Evolutionary conservation across 2,329 filamentous ascomycete species (phyloP), one percentile per base, ranked within the genome.

Genomic region (Botrytis fragariae): DNA sequence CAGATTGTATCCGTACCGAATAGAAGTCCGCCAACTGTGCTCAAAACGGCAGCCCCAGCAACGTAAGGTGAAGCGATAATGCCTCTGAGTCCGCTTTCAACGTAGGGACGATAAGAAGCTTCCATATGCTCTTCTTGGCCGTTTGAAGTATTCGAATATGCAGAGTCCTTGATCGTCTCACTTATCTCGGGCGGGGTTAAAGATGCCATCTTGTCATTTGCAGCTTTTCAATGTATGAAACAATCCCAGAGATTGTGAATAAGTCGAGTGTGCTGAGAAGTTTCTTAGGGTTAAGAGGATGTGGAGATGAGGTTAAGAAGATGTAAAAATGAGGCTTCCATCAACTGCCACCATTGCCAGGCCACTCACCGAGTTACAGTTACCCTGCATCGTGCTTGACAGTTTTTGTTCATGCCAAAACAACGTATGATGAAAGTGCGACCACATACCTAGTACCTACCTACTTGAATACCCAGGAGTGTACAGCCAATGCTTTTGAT

Each of bases 31-130:
- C 71, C 71, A 51, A 72, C 25, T 1, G 63, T 60, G 25, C 51
- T 69, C 10, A 69, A n/a, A 32, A 69, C 16, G 29, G 71, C 71
- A 0, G 71, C 63, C 32, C 63, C 71, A 61, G 51, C 63, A 59
- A 72, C 63, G 39, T 69, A 69, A 57, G 71, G 71, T 0, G 71
- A 72, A 18, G 37, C 71, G 22, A 69, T 39, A 37, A 72, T 60
- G 25, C 71, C 71, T 42, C 25, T 29, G 20, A 72, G 61, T 16
- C 63, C 71, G 39, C 63, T 25, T 16, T 39, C 14, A 32, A 72
- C 63, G 18, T 69, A 72, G 48, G 39, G 63, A 14, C 48, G 71
- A 18, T n/a, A 37, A 8, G 37, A n/a, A 18, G 59, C 70, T 45
- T 72, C 70, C 12, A 60, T 7, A 8, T 51, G 5, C 10, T 48